Base-by-base conservation (phyloP, 73 alveolate species). In the Stentor coeruleus region DNA sequence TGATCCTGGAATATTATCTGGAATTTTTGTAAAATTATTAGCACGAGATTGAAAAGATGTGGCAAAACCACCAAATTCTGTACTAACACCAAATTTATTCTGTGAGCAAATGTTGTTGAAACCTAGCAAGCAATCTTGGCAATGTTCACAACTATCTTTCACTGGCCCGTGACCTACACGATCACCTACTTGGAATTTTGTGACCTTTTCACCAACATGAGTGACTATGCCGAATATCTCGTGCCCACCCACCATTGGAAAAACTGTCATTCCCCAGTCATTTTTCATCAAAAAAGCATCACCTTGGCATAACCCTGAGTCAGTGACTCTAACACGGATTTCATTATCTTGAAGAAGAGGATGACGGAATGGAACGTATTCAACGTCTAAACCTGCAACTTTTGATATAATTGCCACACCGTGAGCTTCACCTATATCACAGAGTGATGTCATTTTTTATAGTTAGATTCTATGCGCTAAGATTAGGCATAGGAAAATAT, bases 191-290 rank as follows among this genome's bases (percentile, higher is more conserved):
- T 85, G 38, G 75, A 82, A 42, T 31, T 75, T 31, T 1, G 79
- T 66, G 3, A 66, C 97, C 6, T 38, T 85, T 20, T 77, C 81
- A 3, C 97, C 97, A 40, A 91, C 83, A 40, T 75, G 39, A 1
- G 84, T 66, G 31, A 91, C 96, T 30, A 75, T 88, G 6, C 97
- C 87, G 3, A 90, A 88, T 72, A 91, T 83, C 83, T 91, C 97
- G 84, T 91, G 97, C 3, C 97, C 97, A 59, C 95, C 94, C 3
- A 87, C 92, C 36, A 85, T n/a, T 11, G 97, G 97, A 76, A 82
- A 83, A 66, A 11, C n/a, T 4, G 87, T 81, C 41, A 77, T 92
- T 59, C 76, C 85, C 93, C 96, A 91, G 59, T 74, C 74, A 33
- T 85, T 88, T 58, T 92, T 81, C 3, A 79, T 88, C 79, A 73